Evolutionary conservation across 2,329 filamentous ascomycete genomes (phyloP).

Genomic region (Sporothrix variecibatus): DNA sequence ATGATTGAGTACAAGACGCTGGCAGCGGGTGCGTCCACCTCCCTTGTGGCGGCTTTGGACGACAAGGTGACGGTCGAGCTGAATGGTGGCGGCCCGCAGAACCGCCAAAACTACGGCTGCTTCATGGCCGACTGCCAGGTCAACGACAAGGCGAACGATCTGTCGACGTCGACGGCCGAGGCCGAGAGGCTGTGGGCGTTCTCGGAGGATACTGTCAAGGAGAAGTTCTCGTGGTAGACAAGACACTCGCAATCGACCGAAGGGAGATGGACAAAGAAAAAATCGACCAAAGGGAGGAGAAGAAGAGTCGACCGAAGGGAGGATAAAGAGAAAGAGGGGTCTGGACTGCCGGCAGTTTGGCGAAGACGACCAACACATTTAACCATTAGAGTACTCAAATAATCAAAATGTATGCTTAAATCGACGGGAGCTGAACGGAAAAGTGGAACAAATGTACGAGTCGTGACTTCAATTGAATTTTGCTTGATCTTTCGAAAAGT

Average conservation of each 20-base stretch:
- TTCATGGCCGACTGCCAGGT: constrained; percentile 46
- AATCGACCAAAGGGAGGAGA: too few relatives aligned
- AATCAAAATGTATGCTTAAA: too few relatives aligned
- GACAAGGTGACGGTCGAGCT: constrained; percentile 43
- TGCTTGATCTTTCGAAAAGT: background rate
- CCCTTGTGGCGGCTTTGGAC: constrained; percentile 43
- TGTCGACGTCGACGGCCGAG: constrained; percentile 27
- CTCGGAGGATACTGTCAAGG: constrained; percentile 44
- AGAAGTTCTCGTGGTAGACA: constrained; percentile 37
- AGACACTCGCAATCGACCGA: too few relatives aligned
- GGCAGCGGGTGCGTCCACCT: constrained; percentile 45
- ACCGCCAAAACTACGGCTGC: constrained; percentile 26
- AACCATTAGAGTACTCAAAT: too few relatives aligned
- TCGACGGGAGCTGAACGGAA: too few relatives aligned
- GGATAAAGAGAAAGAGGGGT: background rate
- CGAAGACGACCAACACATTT: background rate
- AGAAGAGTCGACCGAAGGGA: background rate
- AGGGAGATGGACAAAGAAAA: too few relatives aligned
- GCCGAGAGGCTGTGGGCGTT: constrained; percentile 46
- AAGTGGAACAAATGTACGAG: too few relatives aligned
- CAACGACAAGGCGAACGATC: constrained; percentile 31
- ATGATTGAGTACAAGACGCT: constrained; percentile 28
- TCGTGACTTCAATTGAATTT: too few relatives aligned
- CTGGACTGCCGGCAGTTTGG: background rate
- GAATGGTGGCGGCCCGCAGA: constrained; percentile 24